Evolutionary conservation across 805 yeast species (phyloP), one percentile per base, ranked within the genome.

Genomic region (Zygotorulaspora danielsina): DNA sequence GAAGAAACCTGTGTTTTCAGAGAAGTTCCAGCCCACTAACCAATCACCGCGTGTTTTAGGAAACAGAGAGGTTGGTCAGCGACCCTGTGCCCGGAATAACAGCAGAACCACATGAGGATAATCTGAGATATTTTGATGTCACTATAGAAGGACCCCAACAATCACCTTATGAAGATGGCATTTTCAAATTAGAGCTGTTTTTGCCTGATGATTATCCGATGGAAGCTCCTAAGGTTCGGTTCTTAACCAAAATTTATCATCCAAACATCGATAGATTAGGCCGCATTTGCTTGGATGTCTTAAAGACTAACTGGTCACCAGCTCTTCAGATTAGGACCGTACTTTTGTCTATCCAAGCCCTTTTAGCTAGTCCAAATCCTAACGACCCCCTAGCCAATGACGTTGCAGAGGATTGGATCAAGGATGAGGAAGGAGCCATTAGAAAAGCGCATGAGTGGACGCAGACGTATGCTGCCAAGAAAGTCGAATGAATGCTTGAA

Each of bases 301-400:
- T 93, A 59, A 93, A 90, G 66, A 75, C 85, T 53, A 89, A 90
- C 66, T 93, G 98, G 98, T 84, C 95, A 7, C 97, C 98, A 3
- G 98, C 98, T 0, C 71, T 90, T 44, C 97, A 93, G 62, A 93
- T 93, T 48, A 75, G 97, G 63, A 93, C 97, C 6, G 83, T 93
- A 17, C 68, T 93, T 46, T 70, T 93, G 41, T 85, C 96, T 7
- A 83, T 93, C 43, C 98, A 93, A 65, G 97, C 97, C 0, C 69
- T 93, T 41, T 67, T 93, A 37, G 96, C 95, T 2, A 88, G 96
- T 4, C 98, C 98, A 8, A 93, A 93, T 55, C 98, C 98, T 2
- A 96, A 93, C 60, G 98, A 93, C 64, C 98, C 98, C 1, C 72
- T 93, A 51, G 97, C 97, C 13, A 93, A 93, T 57, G 97, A 93